Conservation (phyloP, 768 basidiomycete genomes). For the Strobilomyces confusus region DNA sequence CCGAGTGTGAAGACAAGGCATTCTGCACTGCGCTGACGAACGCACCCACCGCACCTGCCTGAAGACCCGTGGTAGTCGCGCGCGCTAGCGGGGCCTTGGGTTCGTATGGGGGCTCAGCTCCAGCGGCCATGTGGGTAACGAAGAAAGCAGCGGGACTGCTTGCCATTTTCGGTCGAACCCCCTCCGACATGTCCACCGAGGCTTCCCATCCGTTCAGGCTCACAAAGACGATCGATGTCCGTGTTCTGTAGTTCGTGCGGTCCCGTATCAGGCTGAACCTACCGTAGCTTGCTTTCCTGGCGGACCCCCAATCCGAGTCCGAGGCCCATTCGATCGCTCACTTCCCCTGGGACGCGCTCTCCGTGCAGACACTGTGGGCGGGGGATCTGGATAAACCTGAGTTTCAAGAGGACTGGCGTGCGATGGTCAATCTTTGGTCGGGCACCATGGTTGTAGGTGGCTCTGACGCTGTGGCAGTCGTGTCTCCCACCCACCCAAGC, state of each 20-base stretch:
- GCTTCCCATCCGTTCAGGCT: constrained; percentile 38
- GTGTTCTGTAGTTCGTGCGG: constrained; percentile 23
- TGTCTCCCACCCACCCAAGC: constrained; percentile 27
- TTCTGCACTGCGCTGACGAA: constrained; percentile 76
- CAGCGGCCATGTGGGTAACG: constrained; percentile 22
- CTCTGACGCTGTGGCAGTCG: constrained; percentile 33
- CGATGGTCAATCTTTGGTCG: constrained; percentile 44
- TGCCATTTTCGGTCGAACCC: constrained; percentile 23
- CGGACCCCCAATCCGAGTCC: not conserved
- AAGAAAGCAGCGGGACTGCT: constrained; percentile 2
- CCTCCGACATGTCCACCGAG: constrained; percentile 4
- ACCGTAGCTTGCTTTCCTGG: constrained; percentile 32
- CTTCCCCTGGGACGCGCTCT: constrained; percentile 39
- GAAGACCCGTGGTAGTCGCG: constrained; percentile 56
- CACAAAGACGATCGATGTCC: constrained; percentile 41
- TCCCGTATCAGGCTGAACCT: constrained; percentile 11
- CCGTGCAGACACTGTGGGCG: constrained; percentile 39
- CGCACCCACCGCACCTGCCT: constrained; percentile 61
- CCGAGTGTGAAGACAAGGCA: constrained; percentile 70
- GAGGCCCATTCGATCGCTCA: constrained; percentile 37
- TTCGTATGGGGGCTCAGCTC: constrained; percentile 31
- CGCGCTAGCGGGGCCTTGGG: constrained; percentile 54
- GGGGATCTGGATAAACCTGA: constrained; percentile 32
- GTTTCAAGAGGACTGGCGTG: constrained; percentile 39
- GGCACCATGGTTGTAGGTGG: constrained; percentile 52